Percentiles rank a stretch among this genome's conserved stretches.
Conservation (phyloP, 2,329 filamentous ascomycete genomes). For the Magnaporthiopsis rhizophila region DNA sequence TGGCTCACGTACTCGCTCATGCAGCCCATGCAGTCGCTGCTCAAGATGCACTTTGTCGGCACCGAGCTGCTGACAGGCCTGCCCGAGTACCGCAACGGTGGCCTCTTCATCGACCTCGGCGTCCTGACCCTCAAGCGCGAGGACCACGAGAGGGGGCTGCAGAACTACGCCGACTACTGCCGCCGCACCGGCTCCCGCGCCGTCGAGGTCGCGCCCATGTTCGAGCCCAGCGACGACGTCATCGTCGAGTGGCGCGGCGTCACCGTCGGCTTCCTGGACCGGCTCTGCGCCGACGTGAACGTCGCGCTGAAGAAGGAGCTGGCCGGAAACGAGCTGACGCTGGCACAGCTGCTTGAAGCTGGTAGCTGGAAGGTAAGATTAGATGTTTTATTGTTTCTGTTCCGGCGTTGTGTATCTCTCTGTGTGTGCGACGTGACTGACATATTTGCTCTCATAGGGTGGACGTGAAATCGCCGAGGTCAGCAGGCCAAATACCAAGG, state of each 20-base stretch:
- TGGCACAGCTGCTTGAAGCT: conserved; percentile 88
- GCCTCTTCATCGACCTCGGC: conserved; percentile 54
- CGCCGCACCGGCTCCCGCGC: conserved; percentile 59
- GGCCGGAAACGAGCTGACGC: conserved; percentile 60
- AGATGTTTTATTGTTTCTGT: conserved; percentile 2
- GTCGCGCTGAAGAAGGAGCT: conserved; percentile 59
- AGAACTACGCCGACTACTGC: conserved; percentile 54
- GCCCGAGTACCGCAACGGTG: conserved; percentile 66
- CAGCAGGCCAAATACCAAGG: conserved; percentile 89
- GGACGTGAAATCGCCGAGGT: conserved; percentile 94
- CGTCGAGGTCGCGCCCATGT: conserved; percentile 48
- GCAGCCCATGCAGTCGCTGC: conserved; percentile 49
- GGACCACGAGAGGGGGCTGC: conserved; percentile 32
- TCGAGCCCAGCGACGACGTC: conserved; percentile 51
- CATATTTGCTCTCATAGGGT: conserved; percentile 43
- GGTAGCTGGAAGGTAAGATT: conserved; percentile 89
- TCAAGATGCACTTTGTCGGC: conserved; percentile 43
- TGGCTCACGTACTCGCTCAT: conserved; percentile 69
- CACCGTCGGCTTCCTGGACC: conserved; percentile 52
- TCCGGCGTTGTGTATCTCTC: conserved; percentile 11
- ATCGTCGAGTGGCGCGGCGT: conserved; percentile 60
- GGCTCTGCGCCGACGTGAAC: conserved; percentile 42
- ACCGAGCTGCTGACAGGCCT: conserved; percentile 54
- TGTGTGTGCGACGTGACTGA: neutral
- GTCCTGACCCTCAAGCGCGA: conserved; percentile 42